Evolutionary conservation across 169 alveolate genomes (phyloP), one percentile per base, ranked within the genome.

Genomic region (Plasmodium falciparum): DNA sequence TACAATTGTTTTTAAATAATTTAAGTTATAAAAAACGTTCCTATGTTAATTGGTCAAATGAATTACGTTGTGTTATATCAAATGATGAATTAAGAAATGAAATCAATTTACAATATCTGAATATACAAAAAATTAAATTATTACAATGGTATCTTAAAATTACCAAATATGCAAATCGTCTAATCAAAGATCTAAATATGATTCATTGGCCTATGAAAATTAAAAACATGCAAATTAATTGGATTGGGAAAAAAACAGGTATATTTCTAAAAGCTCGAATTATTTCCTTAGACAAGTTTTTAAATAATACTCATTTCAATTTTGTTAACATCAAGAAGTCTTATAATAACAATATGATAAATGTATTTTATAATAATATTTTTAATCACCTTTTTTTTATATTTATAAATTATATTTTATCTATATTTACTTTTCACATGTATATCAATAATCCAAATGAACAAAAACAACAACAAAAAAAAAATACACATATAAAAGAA

Each of bases 31-130:
- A 93, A 58, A 92, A 93, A 12, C 73, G 26, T 5, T 96, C 95
- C 2, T 88, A 89, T 52, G 98, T 97, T 2, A 97, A 96, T 86
- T 91, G 91, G 78, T 76, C 86, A 9, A 49, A 88, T 13, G 61
- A 69, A 20, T 92, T 94, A 76, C 72, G 94, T 70, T 94, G 98
- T 20, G 99, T 97, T 43, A 95, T 97, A 24, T 97, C 99, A 8
- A 96, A 97, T 86, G 99, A 97, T 88, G 98, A 97, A 71, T 96
- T 97, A 13, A 94, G 86, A 15, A 83, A 96, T 49, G 99, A 99
- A 11, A 70, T 90, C 13, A 96, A 96, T 88, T 65, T 98, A 47
- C 96, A 97, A 26, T 96, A 96, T 26, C 96, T 95, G 73, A 89
- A 92, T 26, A 98, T 97, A 3, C 95, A 93, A 86, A 92, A 94